phyloP scores from a whole-genome alignment of 2,329 filamentous ascomycete genomes.

The Sporothrix brunneoviolacea region DNA sequence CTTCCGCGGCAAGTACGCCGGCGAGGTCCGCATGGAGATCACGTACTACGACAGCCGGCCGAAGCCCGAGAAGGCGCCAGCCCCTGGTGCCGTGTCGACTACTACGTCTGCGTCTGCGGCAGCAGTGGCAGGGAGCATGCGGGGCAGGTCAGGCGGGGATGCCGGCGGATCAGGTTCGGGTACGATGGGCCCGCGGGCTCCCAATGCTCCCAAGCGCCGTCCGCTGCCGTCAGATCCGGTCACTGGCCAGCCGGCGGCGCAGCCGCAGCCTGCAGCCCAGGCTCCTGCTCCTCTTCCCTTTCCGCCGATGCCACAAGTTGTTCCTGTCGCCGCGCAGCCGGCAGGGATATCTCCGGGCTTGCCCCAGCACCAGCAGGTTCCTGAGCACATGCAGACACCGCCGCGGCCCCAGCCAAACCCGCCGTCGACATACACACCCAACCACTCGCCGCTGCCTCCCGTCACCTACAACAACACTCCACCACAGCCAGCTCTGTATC shows the following conservation, averaged over 20 bases:
- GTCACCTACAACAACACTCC: slow-evolving; percentile 8
- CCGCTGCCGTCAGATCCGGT: slow-evolving; percentile 77
- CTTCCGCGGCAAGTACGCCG: slow-evolving; percentile 91
- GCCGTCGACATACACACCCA: slow-evolving; percentile 36
- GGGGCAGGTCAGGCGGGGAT: neutral
- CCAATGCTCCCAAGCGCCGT: slow-evolving; percentile 60
- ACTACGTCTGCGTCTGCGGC: slow-evolving; percentile 3
- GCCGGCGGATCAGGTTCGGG: slow-evolving; percentile 43
- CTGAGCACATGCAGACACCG: slow-evolving; percentile 18
- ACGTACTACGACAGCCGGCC: slow-evolving; percentile 91
- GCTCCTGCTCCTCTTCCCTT: slow-evolving; percentile 31
- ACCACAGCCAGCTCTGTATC: neutral
- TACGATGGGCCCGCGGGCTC: slow-evolving; percentile 33
- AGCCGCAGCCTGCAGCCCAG: slow-evolving; percentile 31
- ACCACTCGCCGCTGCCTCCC: slow-evolving; percentile 29
- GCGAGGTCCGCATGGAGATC: slow-evolving; percentile 88
- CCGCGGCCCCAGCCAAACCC: slow-evolving; percentile 39
- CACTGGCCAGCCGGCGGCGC: slow-evolving; percentile 43
- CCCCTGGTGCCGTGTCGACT: slow-evolving; percentile 39
- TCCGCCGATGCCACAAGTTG: neutral
- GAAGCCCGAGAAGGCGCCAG: slow-evolving; percentile 64
- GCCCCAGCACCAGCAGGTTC: slow-evolving; percentile 30
- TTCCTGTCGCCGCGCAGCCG: neutral
- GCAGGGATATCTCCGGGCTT: slow-evolving; percentile 32
- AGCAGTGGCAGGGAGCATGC: slow-evolving; percentile 2